phyloP scores from a whole-genome alignment of 2,329 filamentous ascomycete genomes.

The Periconia digitata region DNA sequence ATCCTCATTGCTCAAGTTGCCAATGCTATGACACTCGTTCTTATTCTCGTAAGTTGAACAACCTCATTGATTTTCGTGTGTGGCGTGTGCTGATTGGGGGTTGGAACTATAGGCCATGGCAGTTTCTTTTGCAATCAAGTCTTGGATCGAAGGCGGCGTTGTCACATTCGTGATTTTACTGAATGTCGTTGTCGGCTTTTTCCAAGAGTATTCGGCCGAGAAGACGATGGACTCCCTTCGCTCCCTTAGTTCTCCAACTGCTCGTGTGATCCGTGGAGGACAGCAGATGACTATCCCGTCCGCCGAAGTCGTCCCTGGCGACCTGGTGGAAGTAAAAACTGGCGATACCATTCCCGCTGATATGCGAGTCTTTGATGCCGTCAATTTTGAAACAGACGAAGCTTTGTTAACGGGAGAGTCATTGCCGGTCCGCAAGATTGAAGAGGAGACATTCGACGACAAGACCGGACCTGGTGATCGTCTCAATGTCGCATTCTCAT shows the following conservation, averaged over 20 bases:
- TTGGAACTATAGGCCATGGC: constrained; percentile 41
- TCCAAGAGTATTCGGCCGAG: constrained; percentile 50
- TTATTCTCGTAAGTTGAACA: constrained; percentile 42
- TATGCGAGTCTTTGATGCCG: constrained; percentile 61
- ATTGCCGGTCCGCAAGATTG: constrained; percentile 65
- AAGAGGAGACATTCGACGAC: constrained; percentile 54
- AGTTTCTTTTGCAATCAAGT: constrained; percentile 50
- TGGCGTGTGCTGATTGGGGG: constrained; percentile 43
- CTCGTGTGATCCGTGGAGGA: constrained; percentile 54
- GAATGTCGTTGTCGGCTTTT: constrained; percentile 50
- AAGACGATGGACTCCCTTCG: constrained; percentile 53
- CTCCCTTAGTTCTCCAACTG: constrained; percentile 50
- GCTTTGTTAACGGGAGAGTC: constrained; percentile 72
- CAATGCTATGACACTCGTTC: constrained; percentile 75
- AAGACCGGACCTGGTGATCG: constrained; percentile 67
- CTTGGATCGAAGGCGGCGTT: constrained; percentile 52
- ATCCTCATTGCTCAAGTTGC: constrained; percentile 71
- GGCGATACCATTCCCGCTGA: constrained; percentile 72
- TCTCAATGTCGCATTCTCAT: constrained; percentile 68
- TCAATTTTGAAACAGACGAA: constrained; percentile 77
- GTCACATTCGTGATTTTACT: constrained; percentile 48
- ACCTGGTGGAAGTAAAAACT: constrained; percentile 63
- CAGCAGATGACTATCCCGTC: constrained; percentile 56
- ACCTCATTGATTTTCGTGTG: not conserved
- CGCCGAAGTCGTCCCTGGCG: constrained; percentile 65